A percentile compares a stretch with the other conserved stretches of the same genome.
Conservation (phyloP, 306 rosid species). For the Trichosanthes cucumerina region DNA sequence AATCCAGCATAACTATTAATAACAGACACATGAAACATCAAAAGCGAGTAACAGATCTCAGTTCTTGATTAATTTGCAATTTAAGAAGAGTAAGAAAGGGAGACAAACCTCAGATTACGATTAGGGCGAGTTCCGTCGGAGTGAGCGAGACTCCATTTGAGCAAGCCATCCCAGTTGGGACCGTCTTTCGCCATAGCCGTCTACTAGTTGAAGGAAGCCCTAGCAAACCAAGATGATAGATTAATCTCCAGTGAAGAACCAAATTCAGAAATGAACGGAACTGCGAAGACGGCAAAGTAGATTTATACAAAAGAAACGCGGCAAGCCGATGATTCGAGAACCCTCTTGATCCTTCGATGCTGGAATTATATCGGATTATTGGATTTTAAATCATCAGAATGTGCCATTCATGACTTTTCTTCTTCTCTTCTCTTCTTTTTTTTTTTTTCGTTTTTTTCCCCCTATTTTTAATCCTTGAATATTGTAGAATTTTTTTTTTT, state of each 20-base stretch:
- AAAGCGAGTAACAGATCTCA: background rate
- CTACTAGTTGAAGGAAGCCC: background rate
- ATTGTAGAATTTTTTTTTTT: too few relatives aligned
- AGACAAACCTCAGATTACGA: slow-evolving; percentile 44
- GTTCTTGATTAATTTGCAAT: background rate
- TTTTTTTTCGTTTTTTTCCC: too few relatives aligned
- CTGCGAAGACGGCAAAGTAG: accelerated
- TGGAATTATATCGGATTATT: background rate
- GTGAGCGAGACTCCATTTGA: slow-evolving; percentile 76
- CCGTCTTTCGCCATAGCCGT: slow-evolving; percentile 58
- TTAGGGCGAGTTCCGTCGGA: slow-evolving; percentile 64
- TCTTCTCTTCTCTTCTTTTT: background rate
- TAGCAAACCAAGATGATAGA: background rate
- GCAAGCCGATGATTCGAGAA: slow-evolving; percentile 9
- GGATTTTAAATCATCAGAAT: background rate
- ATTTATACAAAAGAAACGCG: background rate
- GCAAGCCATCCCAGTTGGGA: slow-evolving; percentile 86
- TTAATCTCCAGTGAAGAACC: background rate
- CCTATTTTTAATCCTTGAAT: too few relatives aligned
- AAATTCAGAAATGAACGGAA: background rate
- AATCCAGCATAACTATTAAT: background rate
- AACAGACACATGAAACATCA: background rate
- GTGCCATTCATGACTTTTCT: background rate
- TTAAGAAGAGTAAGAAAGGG: background rate
- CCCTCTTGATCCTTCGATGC: background rate